These are phyloP conservation scores for Cryptosporidium sp. DNA, from an alignment of 169 alveolate species.

Conservation along the genomic window DNA sequence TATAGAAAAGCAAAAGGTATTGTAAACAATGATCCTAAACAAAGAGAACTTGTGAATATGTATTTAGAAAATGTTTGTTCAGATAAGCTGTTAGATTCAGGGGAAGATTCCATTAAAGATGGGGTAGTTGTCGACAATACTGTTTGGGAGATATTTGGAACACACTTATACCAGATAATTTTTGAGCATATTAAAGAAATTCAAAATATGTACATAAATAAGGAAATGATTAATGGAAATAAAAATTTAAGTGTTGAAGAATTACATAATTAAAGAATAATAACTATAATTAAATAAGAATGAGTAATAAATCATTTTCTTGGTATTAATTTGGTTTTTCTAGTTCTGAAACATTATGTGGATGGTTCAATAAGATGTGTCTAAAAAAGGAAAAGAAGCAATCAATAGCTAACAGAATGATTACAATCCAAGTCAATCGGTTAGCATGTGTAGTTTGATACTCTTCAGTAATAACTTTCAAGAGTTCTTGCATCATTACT, in stretches of 20 bases:
- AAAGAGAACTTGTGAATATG: constrained; percentile 21
- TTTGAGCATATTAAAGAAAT: constrained; percentile 20
- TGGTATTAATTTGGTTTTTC: neutral
- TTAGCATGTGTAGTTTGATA: constrained; percentile 66
- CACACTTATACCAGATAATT: constrained; percentile 32
- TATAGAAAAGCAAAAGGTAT: constrained; percentile 64
- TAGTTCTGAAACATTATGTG: neutral
- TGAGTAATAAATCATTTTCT: neutral
- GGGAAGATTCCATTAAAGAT: neutral
- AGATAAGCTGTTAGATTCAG: neutral
- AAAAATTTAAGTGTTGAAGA: neutral
- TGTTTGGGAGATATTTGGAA: constrained; percentile 59
- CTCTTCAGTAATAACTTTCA: constrained; percentile 66
- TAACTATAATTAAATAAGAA: too few species aligned
- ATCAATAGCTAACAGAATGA: constrained; percentile 21
- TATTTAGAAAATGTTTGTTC: constrained; percentile 29
- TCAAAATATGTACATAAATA: neutral
- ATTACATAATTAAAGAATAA: neutral
- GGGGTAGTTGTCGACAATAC: constrained; percentile 11
- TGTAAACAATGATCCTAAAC: constrained; percentile 59
- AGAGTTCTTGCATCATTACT: constrained; percentile 70
- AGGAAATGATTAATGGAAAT: neutral
- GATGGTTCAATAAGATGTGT: constrained; percentile 13
- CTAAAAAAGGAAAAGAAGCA: constrained; percentile 31
- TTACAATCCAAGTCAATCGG: constrained; percentile 70